phyloP scores from a whole-genome alignment of 202 grass and related monocot species.

The Hordeum pubiflorum region DNA sequence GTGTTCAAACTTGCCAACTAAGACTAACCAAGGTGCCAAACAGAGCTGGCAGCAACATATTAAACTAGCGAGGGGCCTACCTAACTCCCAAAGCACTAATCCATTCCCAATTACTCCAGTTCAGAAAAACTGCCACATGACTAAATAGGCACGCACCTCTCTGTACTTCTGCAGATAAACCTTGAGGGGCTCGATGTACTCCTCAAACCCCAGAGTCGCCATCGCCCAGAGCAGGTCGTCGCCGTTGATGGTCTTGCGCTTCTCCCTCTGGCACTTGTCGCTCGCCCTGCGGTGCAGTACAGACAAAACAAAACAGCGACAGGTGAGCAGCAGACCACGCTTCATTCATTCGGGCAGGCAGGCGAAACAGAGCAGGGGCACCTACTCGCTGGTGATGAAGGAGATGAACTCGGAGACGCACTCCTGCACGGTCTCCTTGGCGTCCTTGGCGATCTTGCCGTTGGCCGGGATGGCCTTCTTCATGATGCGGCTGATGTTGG shows the following conservation, averaged over 20 bases:
- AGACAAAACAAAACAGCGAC: neutral
- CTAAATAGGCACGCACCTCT: conserved; percentile 41
- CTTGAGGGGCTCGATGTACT: conserved; percentile 90
- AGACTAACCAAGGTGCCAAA: neutral
- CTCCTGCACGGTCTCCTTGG: conserved; percentile 92
- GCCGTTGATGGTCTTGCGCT: conserved; percentile 85
- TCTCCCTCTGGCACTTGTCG: conserved; percentile 95
- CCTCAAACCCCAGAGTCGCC: conserved; percentile 86
- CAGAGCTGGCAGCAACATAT: neutral
- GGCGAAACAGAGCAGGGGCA: neutral
- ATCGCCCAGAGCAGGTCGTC: conserved; percentile 92
- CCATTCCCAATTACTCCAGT: neutral
- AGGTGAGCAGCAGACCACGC: neutral
- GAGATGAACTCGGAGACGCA: conserved; percentile 94
- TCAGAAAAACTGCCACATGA: neutral
- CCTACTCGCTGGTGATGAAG: conserved; percentile 91
- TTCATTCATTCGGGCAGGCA: neutral
- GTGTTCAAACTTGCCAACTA: neutral
- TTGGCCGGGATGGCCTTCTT: conserved; percentile 93
- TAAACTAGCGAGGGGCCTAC: neutral
- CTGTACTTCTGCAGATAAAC: conserved; percentile 86
- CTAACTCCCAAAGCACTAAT: conserved; percentile 4
- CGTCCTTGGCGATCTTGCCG: conserved; percentile 90
- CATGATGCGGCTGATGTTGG: conserved; percentile 96
- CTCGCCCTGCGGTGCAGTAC: conserved; percentile 51